phyloP scores from a whole-genome alignment of 2,329 filamentous ascomycete genomes.

The Cladosporium sphaerospermum region DNA sequence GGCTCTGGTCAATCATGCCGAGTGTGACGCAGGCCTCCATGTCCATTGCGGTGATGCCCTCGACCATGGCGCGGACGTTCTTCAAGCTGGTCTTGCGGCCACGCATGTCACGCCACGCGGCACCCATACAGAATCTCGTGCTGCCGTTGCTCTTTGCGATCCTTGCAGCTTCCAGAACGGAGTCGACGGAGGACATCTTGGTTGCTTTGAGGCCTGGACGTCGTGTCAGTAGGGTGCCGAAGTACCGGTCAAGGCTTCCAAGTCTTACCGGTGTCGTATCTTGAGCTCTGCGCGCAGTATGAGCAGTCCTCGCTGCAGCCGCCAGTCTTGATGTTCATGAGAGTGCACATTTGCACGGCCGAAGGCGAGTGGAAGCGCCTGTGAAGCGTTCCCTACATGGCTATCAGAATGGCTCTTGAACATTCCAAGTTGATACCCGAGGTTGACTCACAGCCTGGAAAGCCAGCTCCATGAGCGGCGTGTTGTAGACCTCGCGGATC shows the following conservation, averaged over 20 bases:
- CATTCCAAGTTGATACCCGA: background rate
- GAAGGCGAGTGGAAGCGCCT: conserved; percentile 78
- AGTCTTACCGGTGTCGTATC: conserved; percentile 56
- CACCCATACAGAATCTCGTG: conserved; percentile 92
- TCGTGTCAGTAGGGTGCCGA: background rate
- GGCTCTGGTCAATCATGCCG: conserved; percentile 70
- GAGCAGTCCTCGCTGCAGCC: conserved; percentile 89
- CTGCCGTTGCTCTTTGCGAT: conserved; percentile 76
- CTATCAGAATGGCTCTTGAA: background rate
- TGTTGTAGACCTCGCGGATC: conserved; percentile 74
- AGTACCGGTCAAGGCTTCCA: background rate
- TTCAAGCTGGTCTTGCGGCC: conserved; percentile 76
- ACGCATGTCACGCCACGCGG: conserved; percentile 90
- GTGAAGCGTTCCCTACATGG: conserved; percentile 62
- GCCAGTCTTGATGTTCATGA: conserved; percentile 96
- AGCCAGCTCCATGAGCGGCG: conserved; percentile 67
- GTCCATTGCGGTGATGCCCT: conserved; percentile 69
- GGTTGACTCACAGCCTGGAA: conserved; percentile 23
- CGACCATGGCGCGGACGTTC: conserved; percentile 82
- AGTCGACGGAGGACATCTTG: conserved; percentile 71
- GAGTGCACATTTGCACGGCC: conserved; percentile 83
- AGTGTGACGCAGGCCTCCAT: conserved; percentile 94
- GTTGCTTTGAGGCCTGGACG: conserved; percentile 60
- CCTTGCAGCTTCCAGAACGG: conserved; percentile 70
- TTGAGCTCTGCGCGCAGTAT: conserved; percentile 85